phyloP scores from a whole-genome alignment of 2,329 filamentous ascomycete genomes.

The Fusarium ramigenum region DNA sequence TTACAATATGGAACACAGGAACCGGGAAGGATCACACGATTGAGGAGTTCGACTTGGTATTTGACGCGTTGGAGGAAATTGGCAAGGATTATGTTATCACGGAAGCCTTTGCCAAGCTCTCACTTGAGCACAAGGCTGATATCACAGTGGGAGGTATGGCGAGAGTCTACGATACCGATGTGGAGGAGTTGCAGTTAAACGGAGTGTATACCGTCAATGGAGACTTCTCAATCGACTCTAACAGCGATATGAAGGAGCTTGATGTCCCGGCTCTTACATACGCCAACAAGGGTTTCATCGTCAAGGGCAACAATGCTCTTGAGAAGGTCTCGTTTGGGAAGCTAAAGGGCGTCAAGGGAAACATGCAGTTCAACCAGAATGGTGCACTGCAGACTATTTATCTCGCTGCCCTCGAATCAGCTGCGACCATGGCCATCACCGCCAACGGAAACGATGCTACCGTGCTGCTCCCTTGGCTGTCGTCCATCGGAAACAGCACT shows the following conservation, averaged over 20 bases:
- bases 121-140: slow-evolving; percentile 32
- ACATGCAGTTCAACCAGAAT: slow-evolving; percentile 40
- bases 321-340: slow-evolving; percentile 34
- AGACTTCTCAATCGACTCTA: slow-evolving; percentile 41
- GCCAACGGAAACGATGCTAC: slow-evolving; percentile 33
- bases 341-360: slow-evolving; percentile 39
- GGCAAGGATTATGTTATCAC: slow-evolving; percentile 39
- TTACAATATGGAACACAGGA: slow-evolving; percentile 41
- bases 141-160: slow-evolving; percentile 35
- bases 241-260: slow-evolving; percentile 31
- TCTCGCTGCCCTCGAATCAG: slow-evolving; percentile 37
- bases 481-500: slow-evolving; percentile 38
- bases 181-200: slow-evolving; percentile 30
- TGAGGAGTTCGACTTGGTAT: slow-evolving; percentile 29
- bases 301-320: slow-evolving; percentile 37
- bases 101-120: slow-evolving; percentile 31
- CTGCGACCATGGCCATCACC: slow-evolving; percentile 40
- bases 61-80: slow-evolving; percentile 35
- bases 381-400: slow-evolving; percentile 26
- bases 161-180: slow-evolving; percentile 37
- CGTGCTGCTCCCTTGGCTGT: slow-evolving; percentile 34
- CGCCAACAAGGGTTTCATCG: slow-evolving; percentile 35
- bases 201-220: slow-evolving; percentile 39
- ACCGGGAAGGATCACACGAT: slow-evolving; percentile 21
- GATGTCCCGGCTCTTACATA: slow-evolving; percentile 27